Base-by-base conservation (phyloP, 305 asterid species). In the Ajuga reptans region DNA sequence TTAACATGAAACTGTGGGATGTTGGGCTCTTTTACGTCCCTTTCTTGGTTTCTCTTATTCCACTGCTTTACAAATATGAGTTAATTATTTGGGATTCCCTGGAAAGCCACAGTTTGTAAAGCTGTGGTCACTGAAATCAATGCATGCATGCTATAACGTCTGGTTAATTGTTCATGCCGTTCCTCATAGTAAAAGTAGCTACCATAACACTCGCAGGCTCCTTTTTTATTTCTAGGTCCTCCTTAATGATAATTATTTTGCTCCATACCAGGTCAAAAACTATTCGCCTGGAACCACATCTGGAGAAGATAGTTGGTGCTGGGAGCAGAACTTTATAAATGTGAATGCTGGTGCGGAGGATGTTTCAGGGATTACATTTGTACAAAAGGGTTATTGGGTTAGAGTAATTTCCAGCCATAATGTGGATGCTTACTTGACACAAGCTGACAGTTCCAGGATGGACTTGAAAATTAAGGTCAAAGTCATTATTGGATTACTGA, bases 241-340 rank as follows among this genome's bases (percentile, higher is more conserved):
- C 59, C 11, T 11, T 55, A 62, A 15, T 60, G 68, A 56, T 61
- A 54, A 37, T 76, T 69, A 14, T 46, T 64, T 59, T 67, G 76
- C 65, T 74, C 72, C 70, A 52, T 69, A 75, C 39, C 69, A 92
- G 98, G 97, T 88, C 70, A 90, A 77, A 75, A 85, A 74, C 77
- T 47, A 75, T 66, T 78, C 80, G 14, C 87, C 86, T 7, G 80
- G 72, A 69, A 59, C 75, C 21, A 46, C 71, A 41, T 81, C 83
- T 6, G 90, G 86, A 74, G 88, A 86, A 83, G 98, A 90, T 76
- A 83, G 64, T 69, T 93, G 97, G 97, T 93, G 99, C 80, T 93
- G 99, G 99, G 94, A 90, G 69, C 84, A 84, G 71, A 86, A 82
- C 79, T 78, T 63, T 69, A 70, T 77, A 66, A 55, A 86, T 66